A percentile compares a stretch with the other conserved stretches of the same genome.
Conservation (phyloP, 2,329 filamentous ascomycete species). For the Curvularia sp. region DNA sequence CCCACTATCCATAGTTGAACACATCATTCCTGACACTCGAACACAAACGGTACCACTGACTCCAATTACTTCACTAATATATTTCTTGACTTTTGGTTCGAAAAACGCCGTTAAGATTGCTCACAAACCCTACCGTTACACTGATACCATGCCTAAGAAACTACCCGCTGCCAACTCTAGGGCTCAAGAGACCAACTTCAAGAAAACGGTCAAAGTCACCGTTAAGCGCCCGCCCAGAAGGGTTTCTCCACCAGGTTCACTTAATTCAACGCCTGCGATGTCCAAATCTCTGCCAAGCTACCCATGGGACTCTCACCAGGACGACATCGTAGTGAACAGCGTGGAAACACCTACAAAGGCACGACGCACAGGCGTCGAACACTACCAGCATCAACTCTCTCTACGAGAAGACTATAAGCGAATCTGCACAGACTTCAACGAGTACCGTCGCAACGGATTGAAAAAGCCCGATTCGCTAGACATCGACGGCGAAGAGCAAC, state of each 20-base stretch:
- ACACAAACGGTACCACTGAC: neutral
- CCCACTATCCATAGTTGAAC: neutral
- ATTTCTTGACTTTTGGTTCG: neutral
- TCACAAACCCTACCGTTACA: neutral
- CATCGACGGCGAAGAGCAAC: neutral
- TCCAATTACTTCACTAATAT: neutral
- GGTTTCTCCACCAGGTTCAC: neutral
- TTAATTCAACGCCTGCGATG: neutral
- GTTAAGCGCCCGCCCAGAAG: neutral
- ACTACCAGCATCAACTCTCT: conserved; percentile 18
- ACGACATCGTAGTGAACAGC: conserved; percentile 28
- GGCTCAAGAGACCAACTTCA: neutral
- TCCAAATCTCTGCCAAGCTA: neutral
- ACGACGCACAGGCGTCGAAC: conserved; percentile 1
- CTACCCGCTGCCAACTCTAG: neutral
- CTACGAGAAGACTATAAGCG: neutral
- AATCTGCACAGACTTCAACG: conserved; percentile 1
- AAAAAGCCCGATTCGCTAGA: neutral
- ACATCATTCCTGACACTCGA: neutral
- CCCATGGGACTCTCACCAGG: conserved; percentile 23
- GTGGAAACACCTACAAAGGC: conserved; percentile 9
- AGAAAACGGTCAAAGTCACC: neutral
- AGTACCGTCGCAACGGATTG: neutral
- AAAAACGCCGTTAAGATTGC: no score
- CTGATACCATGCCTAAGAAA: neutral